A percentile compares a stretch with the other conserved stretches of the same genome.
phyloP scores from a whole-genome alignment of 768 basidiomycete species.

The Pisolithus tinctorius region DNA sequence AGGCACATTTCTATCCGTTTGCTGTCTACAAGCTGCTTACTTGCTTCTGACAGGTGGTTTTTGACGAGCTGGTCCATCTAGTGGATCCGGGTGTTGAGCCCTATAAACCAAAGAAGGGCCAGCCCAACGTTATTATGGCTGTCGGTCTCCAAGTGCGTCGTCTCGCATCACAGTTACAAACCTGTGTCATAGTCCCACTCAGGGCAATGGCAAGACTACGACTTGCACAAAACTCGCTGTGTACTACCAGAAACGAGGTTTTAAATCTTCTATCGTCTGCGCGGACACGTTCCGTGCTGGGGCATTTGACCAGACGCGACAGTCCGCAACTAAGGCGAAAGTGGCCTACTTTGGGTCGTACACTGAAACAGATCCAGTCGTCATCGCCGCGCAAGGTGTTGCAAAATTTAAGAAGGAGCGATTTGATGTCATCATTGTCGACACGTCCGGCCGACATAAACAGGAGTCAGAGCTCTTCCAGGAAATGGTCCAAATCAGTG shows the following conservation, averaged over 20 bases:
- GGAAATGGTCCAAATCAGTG: constrained; percentile 96
- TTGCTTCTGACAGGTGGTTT: constrained; percentile 63
- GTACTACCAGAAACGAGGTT: constrained; percentile 93
- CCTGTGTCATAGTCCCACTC: constrained; percentile 4
- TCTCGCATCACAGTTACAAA: neutral
- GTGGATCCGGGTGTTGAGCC: constrained; percentile 96
- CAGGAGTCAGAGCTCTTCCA: constrained; percentile 95
- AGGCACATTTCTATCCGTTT: constrained; percentile 39
- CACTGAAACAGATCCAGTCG: constrained; percentile 96
- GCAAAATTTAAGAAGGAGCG: constrained; percentile 96
- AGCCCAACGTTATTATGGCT: constrained; percentile 93
- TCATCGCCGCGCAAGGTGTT: constrained; percentile 91
- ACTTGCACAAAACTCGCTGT: constrained; percentile 99
- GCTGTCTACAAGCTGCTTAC: constrained; percentile 6
- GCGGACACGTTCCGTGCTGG: constrained; percentile 99
- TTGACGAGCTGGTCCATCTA: constrained; percentile 90
- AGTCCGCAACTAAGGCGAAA: constrained; percentile 97
- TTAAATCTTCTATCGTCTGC: constrained; percentile 96
- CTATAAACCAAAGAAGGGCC: constrained; percentile 94
- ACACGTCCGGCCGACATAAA: constrained; percentile 95
- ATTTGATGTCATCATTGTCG: constrained; percentile 98
- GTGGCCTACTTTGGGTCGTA: constrained; percentile 99
- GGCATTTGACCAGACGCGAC: constrained; percentile 97
- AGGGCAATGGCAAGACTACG: constrained; percentile 99
- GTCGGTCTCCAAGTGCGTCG: constrained; percentile 82